A percentile compares a stretch with the other conserved stretches of the same genome.
phyloP scores from a whole-genome alignment of 345 rosid genomes.

The Trapa bicornis region DNA sequence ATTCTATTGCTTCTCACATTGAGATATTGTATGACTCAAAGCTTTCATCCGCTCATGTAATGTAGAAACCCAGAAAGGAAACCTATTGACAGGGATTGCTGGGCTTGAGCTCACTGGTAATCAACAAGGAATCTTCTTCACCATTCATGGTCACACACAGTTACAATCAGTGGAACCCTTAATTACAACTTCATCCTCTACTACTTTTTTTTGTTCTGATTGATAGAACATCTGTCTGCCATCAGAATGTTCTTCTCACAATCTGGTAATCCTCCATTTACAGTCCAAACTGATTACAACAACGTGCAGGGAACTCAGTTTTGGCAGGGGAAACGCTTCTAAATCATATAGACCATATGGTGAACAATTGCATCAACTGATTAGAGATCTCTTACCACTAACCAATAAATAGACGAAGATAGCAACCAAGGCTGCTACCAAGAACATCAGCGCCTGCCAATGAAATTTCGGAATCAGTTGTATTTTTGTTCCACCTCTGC shows the following conservation, averaged over 20 bases:
- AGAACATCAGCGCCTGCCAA: constrained; percentile 13
- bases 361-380: background rate
- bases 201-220: background rate
- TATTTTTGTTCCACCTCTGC: background rate
- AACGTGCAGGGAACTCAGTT: no score
- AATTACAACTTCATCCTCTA: background rate
- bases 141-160: background rate
- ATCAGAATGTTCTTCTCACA: background rate
- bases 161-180: background rate
- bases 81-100: no score
- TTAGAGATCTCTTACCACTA: background rate
- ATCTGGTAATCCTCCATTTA: background rate
- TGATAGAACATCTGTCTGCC: background rate
- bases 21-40: no score
- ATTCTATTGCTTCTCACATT: no score
- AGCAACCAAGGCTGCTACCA: background rate
- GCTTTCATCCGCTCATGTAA: no score
- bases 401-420: background rate
- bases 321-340: no score
- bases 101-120: background rate
- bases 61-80: no score
- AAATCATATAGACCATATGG: background rate
- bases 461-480: background rate
- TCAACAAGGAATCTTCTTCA: background rate
- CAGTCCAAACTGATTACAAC: no score